These are phyloP conservation scores for Aspergillus sp. DNA, from an alignment of 2,329 filamentous ascomycete genomes.

Conservation along the genomic window DNA sequence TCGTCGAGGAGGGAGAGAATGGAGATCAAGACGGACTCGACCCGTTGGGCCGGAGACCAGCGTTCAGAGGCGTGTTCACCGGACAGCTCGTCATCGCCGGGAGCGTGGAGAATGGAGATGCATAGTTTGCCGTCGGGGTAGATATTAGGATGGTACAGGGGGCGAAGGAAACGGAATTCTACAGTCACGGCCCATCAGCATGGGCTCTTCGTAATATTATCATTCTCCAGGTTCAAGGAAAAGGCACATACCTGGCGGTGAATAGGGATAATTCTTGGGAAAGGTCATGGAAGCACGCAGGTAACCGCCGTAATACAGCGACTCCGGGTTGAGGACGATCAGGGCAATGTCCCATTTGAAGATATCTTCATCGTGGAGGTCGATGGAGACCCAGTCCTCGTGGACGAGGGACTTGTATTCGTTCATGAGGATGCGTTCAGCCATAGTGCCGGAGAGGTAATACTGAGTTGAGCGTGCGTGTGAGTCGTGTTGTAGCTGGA, in stretches of 20 bases:
- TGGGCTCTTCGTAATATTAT: too few species aligned
- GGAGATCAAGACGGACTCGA: constrained; percentile 88
- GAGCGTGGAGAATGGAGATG: constrained; percentile 90
- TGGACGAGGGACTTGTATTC: constrained; percentile 75
- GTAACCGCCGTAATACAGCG: constrained; percentile 85
- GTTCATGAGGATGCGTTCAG: constrained; percentile 78
- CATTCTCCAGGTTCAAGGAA: neutral
- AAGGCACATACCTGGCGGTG: constrained; percentile 55
- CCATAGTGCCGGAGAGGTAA: constrained; percentile 28
- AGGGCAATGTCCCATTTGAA: constrained; percentile 81
- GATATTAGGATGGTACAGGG: constrained; percentile 88
- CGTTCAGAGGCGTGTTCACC: constrained; percentile 84
- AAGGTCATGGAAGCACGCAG: constrained; percentile 87
- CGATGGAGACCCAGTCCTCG: constrained; percentile 90
- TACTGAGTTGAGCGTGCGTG: too few species aligned
- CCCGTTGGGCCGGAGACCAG: constrained; percentile 89
- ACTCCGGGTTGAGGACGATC: constrained; percentile 88
- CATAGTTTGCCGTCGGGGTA: constrained; percentile 85
- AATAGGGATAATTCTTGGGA: constrained; percentile 78
- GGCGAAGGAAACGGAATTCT: constrained; percentile 73
- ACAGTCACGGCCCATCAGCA: neutral
- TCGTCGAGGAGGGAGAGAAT: constrained; percentile 88
- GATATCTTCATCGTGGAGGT: constrained; percentile 73
- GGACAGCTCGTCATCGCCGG: constrained; percentile 86
- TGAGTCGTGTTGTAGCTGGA: neutral